Conservation (phyloP, 805 yeast species). For the Kuraishia borneana region DNA sequence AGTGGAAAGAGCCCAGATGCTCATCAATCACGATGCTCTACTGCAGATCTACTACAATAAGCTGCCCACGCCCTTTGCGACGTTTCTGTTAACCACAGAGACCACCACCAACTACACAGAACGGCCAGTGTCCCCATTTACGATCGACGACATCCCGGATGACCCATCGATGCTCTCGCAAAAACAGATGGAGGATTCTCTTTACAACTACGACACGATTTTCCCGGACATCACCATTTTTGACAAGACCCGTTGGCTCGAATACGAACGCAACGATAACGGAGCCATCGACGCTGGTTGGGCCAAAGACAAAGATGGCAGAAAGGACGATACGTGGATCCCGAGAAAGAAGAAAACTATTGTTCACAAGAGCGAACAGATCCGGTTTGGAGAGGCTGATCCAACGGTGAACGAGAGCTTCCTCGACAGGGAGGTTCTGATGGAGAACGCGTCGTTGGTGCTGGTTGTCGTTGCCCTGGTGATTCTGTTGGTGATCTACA, state of each 20-base stretch:
- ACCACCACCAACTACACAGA: conserved; percentile 13
- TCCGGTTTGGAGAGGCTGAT: conserved; percentile 16
- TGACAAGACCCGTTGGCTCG: conserved; percentile 36
- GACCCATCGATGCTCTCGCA: conserved; percentile 19
- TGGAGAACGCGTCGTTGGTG: conserved; percentile 38
- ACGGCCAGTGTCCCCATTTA: conserved; percentile 7
- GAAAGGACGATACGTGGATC: conserved; percentile 19
- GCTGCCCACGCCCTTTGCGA: conserved; percentile 63
- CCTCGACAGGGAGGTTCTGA: conserved; percentile 32
- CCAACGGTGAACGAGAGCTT: conserved; percentile 25
- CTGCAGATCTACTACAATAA: conserved; percentile 48
- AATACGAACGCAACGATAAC: conserved; percentile 44
- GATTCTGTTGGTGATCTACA: conserved; percentile 5
- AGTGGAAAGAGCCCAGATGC: conserved; percentile 8
- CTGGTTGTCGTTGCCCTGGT: conserved; percentile 4
- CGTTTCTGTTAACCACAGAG: conserved; percentile 46
- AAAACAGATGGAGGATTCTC: conserved; percentile 15
- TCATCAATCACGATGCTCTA: conserved; percentile 17
- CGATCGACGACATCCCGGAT: conserved; percentile 17
- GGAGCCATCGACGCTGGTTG: conserved; percentile 19
- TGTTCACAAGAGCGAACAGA: conserved; percentile 9
- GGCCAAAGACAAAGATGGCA: conserved; percentile 13
- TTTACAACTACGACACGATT: conserved; percentile 22
- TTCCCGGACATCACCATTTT: conserved; percentile 45
- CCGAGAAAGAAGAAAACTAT: conserved; percentile 12